phyloP scores from a whole-genome alignment of 805 yeast genomes.

The Yarrowia yakushimensis region DNA sequence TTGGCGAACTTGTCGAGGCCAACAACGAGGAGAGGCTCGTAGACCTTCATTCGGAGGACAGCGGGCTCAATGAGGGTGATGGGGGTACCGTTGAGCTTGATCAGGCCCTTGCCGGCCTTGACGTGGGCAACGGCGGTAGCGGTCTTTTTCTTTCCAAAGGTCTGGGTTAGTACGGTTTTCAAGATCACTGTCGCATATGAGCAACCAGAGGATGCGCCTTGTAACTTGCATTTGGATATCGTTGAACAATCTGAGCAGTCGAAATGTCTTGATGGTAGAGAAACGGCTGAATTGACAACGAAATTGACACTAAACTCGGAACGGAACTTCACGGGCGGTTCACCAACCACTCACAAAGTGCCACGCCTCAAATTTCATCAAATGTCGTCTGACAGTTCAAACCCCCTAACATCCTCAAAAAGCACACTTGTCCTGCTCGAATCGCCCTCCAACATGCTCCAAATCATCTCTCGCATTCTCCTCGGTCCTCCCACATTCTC shows the following conservation, averaged over 20 bases:
- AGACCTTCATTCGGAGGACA: slow-evolving; percentile 98
- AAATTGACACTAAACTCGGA: background rate
- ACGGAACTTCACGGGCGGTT: too few species aligned
- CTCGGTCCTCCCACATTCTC: background rate
- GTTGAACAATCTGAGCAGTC: too few species aligned
- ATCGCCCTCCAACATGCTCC: background rate
- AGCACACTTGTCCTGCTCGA: background rate
- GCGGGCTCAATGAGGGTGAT: slow-evolving; percentile 99
- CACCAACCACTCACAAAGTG: background rate
- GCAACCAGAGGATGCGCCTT: background rate
- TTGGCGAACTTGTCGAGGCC: slow-evolving; percentile 98
- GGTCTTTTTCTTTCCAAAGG: slow-evolving; percentile 99
- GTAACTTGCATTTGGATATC: too few species aligned
- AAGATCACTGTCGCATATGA: too few species aligned
- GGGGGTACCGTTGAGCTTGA: slow-evolving; percentile 99
- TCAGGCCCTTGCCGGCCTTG: slow-evolving; percentile 98
- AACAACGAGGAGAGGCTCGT: slow-evolving; percentile 97
- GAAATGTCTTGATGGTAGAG: too few species aligned
- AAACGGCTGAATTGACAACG: background rate
- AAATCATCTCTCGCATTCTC: background rate
- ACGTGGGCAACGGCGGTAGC: slow-evolving; percentile 99
- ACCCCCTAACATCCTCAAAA: background rate
- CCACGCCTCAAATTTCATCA: background rate
- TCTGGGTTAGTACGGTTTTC: slow-evolving; percentile 48
- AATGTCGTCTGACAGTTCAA: background rate